Conservation (phyloP, 306 rosid species). For the Rosa lucieae region DNA sequence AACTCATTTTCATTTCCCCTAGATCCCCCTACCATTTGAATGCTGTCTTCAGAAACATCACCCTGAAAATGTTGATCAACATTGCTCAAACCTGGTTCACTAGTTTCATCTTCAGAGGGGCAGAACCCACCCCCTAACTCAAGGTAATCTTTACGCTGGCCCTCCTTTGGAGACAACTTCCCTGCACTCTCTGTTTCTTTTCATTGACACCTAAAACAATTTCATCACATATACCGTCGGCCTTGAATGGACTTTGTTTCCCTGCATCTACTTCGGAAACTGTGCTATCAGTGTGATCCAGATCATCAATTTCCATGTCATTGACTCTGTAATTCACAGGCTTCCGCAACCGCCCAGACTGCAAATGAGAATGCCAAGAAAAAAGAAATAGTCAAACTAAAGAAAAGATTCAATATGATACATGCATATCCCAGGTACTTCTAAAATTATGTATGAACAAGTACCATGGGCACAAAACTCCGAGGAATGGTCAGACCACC, state of each 20-base stretch:
- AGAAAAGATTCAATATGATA: background rate
- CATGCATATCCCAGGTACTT: background rate
- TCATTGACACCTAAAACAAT: constrained; percentile 28
- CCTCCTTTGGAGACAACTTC: constrained; percentile 25
- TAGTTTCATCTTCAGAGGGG: constrained; percentile 34
- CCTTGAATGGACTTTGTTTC: constrained; percentile 22
- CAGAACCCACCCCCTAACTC: constrained; percentile 46
- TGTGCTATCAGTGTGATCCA: constrained; percentile 34
- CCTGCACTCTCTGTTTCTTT: constrained; percentile 22
- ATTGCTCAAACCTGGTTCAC: constrained; percentile 24
- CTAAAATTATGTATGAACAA: too few species aligned
- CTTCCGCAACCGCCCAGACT: constrained; percentile 71
- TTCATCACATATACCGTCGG: constrained; percentile 23
- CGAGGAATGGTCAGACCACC: background rate
- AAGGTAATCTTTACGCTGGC: constrained; percentile 27
- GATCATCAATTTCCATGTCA: constrained; percentile 47
- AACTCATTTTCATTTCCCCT: constrained; percentile 49
- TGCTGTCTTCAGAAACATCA: constrained; percentile 37
- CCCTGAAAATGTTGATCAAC: constrained; percentile 24
- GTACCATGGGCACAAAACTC: background rate
- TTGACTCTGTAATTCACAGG: constrained; percentile 49
- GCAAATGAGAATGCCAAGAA: constrained; percentile 22
- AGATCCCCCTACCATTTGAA: constrained; percentile 63
- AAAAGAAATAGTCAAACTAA: constrained; percentile 5
- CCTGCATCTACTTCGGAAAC: constrained; percentile 27